Evolutionary conservation across 208 protist genomes (phyloP), one percentile per base, ranked within the genome.

Genomic region (Histomonas meleagridis): DNA sequence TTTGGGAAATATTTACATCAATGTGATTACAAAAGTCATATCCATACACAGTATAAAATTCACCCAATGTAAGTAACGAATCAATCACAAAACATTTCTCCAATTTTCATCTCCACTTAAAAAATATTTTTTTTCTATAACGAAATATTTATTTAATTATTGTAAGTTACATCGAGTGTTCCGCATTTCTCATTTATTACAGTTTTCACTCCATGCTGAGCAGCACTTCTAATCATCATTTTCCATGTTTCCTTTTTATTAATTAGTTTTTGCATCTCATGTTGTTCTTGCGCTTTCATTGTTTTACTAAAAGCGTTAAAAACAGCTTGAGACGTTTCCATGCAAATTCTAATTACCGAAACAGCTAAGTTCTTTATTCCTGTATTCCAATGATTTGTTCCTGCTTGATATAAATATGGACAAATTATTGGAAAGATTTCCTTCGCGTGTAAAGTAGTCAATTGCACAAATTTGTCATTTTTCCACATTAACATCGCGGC

Each of bases 361-460:
- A 86, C 76, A 49, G 86, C 55, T 2, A 91, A 26, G 14, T 91
- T 60, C 26, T 91, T 60, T 48, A 91, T 65, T 28, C 53, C 35
- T 28, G 86, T 60, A 60, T 91, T 91, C 86, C 86, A 91, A 35
- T 91, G 86, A 35, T 43, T 65, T 49, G 49, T 65, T 46, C 49
- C 49, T 28, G 49, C 69, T 32, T 91, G 62, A 26, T 91, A 91
- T 32, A 91, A 32, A 21, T 38, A 60, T 35, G 86, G 86, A 40
- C 55, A 91, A 38, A 91, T 69, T 21, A 91, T 60, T 49, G 86
- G 86, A 18, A 65, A 91, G 32, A 91, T 35, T 49, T 69, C 35
- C 9, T 91, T n/a, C 1, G 53, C 32, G 21, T 91, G 53, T 35
- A 35, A 14, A 28, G 12, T 91, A 10, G 40, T 91, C 7, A 60